Evolutionary conservation across 345 rosid genomes (phyloP).

Genomic region (Clarkia xantiana): DNA sequence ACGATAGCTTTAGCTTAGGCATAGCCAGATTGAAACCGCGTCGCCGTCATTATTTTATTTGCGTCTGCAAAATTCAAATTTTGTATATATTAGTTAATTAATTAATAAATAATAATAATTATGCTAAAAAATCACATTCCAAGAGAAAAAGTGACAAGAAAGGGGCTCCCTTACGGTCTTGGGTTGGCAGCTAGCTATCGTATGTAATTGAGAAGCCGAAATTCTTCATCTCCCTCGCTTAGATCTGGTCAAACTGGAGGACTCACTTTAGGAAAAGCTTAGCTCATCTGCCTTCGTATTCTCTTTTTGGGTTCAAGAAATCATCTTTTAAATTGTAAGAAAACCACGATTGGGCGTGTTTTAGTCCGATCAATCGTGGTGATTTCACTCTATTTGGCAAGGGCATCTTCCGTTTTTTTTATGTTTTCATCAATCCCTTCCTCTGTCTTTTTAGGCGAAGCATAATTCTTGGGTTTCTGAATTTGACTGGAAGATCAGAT

Average conservation of each 20-base stretch:
- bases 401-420: too few relatives aligned
- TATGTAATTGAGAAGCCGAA: slow-evolving; percentile 1
- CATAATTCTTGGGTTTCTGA: slow-evolving; percentile 13
- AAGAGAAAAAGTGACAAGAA: background rate
- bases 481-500: slow-evolving; percentile 5
- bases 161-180: slow-evolving; percentile 5
- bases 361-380: too few relatives aligned
- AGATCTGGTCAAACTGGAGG: slow-evolving; percentile 18
- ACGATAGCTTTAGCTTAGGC: background rate
- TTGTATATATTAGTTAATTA: too few relatives aligned
- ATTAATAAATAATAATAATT: too few relatives aligned
- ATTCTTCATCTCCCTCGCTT: slow-evolving; percentile 1
- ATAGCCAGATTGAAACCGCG: background rate
- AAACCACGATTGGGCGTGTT: too few relatives aligned
- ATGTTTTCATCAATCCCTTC: too few relatives aligned
- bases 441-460: background rate
- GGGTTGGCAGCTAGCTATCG: slow-evolving; percentile 8
- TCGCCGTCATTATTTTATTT: slow-evolving; percentile 1
- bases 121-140: background rate
- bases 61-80: background rate
- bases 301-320: slow-evolving; percentile 1
- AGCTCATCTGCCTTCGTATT: background rate
- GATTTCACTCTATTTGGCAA: too few relatives aligned
- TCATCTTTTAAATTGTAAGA: background rate
- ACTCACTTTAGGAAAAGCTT: slow-evolving; percentile 6